Base-by-base conservation (phyloP, 1,284 basidiomycete genomes). In the Tilletia setariae region DNA sequence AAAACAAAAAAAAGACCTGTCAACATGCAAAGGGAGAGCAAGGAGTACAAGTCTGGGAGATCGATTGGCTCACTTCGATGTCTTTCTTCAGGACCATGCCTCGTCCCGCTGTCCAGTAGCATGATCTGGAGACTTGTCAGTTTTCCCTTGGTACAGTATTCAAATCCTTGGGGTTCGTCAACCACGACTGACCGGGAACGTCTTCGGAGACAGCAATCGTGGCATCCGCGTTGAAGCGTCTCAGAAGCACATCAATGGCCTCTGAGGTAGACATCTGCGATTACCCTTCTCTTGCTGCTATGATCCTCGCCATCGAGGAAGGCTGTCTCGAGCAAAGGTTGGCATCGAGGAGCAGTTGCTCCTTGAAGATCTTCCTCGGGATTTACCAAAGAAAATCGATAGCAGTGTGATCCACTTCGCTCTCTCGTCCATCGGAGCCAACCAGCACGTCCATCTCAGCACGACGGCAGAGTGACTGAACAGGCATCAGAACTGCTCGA, bases 1-100 rank as follows among this genome's bases (percentile, higher is more conserved):
- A 15, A 46, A 46, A 1, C 44, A 46, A 13, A 46, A 1, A n/a
- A 46, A n/a, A 13, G 44, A 46, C 44, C 44, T 46, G 15, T 13
- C 44, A n/a, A 46, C 44, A 1, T 46, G 13, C 2, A 44, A 19
- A 44, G 43, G 43, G 43, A 19, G 19, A 44, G 43, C 9, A 44
- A 44, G 43, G 43, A 44, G 43, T 9, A 9, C 43, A 44, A 44
- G 11, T 44, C 9, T 19, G n/a, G n/a, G n/a, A n/a, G n/a, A n/a
- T n/a, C n/a, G n/a, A n/a, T n/a, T n/a, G 35, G 35, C 56, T 61
- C 28, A 61, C 56, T 40, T 32, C 56, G 23, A 61, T 30, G 56
- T 61, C 28, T 13, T 40, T 35, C 56, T 61, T 61, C 30, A 61
- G 56, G 28, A 61, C 56, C 15, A 61, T 61, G 30, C 56, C 56